Evolutionary conservation across 129 eudicot species (phyloP).

Genomic region (Logfia minima): DNA sequence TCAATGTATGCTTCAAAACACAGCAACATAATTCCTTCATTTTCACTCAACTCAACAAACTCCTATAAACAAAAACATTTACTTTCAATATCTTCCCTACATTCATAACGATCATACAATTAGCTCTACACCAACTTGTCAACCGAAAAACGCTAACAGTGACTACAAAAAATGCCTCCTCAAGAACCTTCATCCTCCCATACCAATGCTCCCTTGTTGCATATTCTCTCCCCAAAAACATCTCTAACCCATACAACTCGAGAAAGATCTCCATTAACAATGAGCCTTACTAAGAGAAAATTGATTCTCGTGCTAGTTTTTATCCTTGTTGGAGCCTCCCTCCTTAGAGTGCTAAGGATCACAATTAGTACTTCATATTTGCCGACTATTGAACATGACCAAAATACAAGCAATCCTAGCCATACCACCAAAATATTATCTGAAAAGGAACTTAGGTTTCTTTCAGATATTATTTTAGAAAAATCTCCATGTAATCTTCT

Average conservation of each 20-base stretch:
- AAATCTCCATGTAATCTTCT: conserved; percentile 82
- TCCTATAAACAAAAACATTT: background rate
- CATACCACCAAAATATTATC: conserved; percentile 33
- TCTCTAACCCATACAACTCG: conserved; percentile 5
- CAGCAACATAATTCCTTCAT: conserved; percentile 62
- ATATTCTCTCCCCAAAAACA: conserved; percentile 19
- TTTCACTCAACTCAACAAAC: conserved; percentile 43
- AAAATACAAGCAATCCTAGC: conserved; percentile 5
- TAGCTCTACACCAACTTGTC: conserved; percentile 14
- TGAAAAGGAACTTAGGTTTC: conserved; percentile 54
- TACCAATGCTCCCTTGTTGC: conserved; percentile 30
- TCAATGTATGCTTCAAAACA: conserved; percentile 41
- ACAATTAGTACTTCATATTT: conserved; percentile 44
- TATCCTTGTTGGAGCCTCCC: conserved; percentile 46
- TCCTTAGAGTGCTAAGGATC: conserved; percentile 53
- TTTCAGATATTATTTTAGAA: conserved; percentile 46
- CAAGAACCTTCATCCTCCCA: conserved; percentile 31
- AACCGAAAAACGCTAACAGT: background rate
- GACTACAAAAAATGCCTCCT: conserved; percentile 53
- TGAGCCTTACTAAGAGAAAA: conserved; percentile 47
- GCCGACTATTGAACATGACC: conserved; percentile 12
- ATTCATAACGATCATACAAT: conserved; percentile 12
- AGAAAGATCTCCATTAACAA: conserved; percentile 20
- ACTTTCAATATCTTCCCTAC: conserved; percentile 22
- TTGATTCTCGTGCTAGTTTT: conserved; percentile 57